phyloP scores from a whole-genome alignment of 352 stramenopile species.

The Thalassiosira allenii region DNA sequence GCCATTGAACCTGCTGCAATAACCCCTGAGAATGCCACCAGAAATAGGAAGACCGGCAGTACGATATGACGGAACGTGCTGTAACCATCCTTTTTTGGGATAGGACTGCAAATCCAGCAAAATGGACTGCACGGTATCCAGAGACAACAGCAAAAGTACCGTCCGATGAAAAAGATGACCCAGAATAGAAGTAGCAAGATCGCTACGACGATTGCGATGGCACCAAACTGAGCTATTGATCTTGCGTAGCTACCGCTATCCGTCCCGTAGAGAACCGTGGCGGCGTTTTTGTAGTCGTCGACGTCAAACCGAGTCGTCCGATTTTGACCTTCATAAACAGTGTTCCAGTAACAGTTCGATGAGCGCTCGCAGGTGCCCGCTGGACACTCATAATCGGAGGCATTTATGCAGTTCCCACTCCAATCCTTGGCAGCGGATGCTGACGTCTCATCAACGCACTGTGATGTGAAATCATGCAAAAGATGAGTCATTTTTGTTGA shows the following conservation, averaged over 20 bases:
- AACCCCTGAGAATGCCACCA: slow-evolving; percentile 48
- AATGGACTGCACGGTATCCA: slow-evolving; percentile 39
- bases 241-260: slow-evolving; percentile 46
- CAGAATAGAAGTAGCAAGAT: slow-evolving; percentile 58
- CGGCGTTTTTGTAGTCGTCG: slow-evolving; percentile 47
- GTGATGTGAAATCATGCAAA: too few relatives aligned
- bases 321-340: slow-evolving; percentile 45
- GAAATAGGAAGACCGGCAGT: slow-evolving; percentile 61
- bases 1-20: slow-evolving; percentile 36
- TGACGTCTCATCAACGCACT: slow-evolving; percentile 50
- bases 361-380: slow-evolving; percentile 49
- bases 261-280: slow-evolving; percentile 30
- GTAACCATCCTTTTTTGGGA: slow-evolving; percentile 65
- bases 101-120: slow-evolving; percentile 60
- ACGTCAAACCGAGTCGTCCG: slow-evolving; percentile 53
- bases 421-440: slow-evolving; percentile 54
- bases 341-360: slow-evolving; percentile 68
- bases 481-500: too few relatives aligned
- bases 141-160: slow-evolving; percentile 70
- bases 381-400: slow-evolving; percentile 43
- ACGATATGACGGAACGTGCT: slow-evolving; percentile 46
- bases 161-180: slow-evolving; percentile 62
- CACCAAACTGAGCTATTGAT: slow-evolving; percentile 29
- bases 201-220: slow-evolving; percentile 46
- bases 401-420: slow-evolving; percentile 48